These are phyloP conservation scores for Agaricus blazei DNA, from an alignment of 768 basidiomycete genomes.

Conservation along the genomic window DNA sequence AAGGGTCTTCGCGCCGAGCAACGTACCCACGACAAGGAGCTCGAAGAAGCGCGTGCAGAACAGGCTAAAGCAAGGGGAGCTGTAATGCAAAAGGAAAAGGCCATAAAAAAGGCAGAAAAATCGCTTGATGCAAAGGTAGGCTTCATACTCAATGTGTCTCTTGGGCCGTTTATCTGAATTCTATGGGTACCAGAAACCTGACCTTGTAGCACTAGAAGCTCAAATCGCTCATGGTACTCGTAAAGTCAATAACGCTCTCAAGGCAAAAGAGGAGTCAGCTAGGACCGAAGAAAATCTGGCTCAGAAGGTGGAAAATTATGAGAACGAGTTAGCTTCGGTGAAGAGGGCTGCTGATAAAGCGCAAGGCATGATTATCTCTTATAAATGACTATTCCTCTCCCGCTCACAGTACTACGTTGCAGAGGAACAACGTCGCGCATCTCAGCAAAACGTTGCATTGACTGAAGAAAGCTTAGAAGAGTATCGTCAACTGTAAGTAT, in stretches of 20 bases:
- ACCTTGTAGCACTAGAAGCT: constrained; percentile 76
- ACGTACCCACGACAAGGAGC: constrained; percentile 58
- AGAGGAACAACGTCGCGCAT: constrained; percentile 74
- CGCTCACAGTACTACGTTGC: neutral
- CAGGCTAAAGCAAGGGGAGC: constrained; percentile 73
- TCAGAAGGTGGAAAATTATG: constrained; percentile 48
- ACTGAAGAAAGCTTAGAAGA: constrained; percentile 83
- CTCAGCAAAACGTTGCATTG: constrained; percentile 71
- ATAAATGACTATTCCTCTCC: neutral
- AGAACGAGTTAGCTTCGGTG: constrained; percentile 63
- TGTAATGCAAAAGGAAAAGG: constrained; percentile 82
- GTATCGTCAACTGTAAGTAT: constrained; percentile 72
- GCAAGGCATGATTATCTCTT: constrained; percentile 48
- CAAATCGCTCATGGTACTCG: constrained; percentile 84
- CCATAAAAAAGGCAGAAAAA: constrained; percentile 89
- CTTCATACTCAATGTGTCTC: neutral
- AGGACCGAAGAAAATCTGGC: constrained; percentile 44
- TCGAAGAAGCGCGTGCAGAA: constrained; percentile 70
- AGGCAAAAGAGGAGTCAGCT: constrained; percentile 55
- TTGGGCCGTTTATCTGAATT: neutral
- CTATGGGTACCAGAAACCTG: constrained; percentile 59
- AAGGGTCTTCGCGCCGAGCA: constrained; percentile 66
- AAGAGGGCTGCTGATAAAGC: constrained; percentile 70
- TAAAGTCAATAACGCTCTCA: constrained; percentile 68
- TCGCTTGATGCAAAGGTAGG: constrained; percentile 75